Percentiles rank a stretch among this genome's conserved stretches.
Conservation (phyloP, 768 basidiomycete species). For the Russula earlei region DNA sequence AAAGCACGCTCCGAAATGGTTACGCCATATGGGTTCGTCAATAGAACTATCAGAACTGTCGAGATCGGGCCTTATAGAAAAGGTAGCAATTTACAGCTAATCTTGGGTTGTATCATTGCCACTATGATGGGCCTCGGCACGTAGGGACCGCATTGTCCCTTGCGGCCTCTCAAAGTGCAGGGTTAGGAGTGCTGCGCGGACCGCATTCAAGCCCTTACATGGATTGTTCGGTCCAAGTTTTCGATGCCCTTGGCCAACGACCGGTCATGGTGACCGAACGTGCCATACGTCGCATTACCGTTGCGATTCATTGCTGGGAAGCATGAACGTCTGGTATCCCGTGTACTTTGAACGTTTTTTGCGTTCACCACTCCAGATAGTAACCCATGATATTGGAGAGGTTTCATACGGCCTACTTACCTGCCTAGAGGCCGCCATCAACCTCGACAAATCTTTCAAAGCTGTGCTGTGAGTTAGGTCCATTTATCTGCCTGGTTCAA, state of each 20-base stretch:
- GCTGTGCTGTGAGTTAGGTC: neutral
- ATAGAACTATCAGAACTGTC: too few species aligned
- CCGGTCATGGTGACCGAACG: too few species aligned
- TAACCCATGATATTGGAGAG: too few species aligned
- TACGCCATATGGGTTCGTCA: neutral
- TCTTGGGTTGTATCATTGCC: neutral
- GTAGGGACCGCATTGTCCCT: slow-evolving; percentile 2
- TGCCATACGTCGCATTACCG: too few species aligned
- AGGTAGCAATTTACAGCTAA: neutral
- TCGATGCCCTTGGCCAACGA: neutral
- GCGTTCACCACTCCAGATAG: too few species aligned
- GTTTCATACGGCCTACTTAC: too few species aligned
- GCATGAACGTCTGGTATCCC: neutral
- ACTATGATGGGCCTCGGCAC: neutral
- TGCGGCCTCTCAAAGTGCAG: neutral
- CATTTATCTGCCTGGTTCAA: neutral
- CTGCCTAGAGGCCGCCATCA: too few species aligned
- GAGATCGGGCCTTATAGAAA: too few species aligned
- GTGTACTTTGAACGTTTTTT: too few species aligned
- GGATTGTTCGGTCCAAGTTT: neutral
- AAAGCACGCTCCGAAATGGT: neutral
- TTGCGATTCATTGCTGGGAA: neutral
- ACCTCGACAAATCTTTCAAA: neutral
- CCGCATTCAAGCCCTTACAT: neutral
- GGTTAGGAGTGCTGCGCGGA: neutral